These are phyloP conservation scores for Nicotiana knightiana DNA, from an alignment of 257 asterid genomes.

Conservation along the genomic window DNA sequence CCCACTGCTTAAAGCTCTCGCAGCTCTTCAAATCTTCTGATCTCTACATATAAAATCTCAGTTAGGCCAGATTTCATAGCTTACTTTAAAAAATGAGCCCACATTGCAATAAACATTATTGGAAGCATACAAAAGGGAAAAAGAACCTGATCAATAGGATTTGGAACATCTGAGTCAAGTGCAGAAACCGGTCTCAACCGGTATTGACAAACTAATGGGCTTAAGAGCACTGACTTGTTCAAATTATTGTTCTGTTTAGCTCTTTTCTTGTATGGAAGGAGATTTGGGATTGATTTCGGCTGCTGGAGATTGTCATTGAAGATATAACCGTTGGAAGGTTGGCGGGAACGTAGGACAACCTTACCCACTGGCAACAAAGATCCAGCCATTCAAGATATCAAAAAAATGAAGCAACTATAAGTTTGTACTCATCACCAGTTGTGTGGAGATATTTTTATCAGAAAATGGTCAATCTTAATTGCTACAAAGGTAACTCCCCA, in stretches of 20 bases:
- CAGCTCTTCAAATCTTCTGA: slow-evolving; percentile 29
- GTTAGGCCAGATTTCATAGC: slow-evolving; percentile 3
- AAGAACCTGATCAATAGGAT: slow-evolving; percentile 46
- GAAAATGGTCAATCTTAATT: neutral
- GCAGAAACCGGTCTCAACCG: slow-evolving; percentile 36
- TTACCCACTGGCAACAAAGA: slow-evolving; percentile 35
- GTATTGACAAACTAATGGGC: slow-evolving; percentile 22
- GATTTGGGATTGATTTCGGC: slow-evolving; percentile 17
- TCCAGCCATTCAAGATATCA: slow-evolving; percentile 40
- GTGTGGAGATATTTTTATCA: neutral
- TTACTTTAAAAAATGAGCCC: neutral
- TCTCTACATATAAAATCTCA: slow-evolving; percentile 34
- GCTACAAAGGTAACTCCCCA: neutral
- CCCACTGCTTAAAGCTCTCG: slow-evolving; percentile 68
- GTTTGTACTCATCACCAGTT: neutral
- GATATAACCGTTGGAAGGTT: slow-evolving; percentile 22
- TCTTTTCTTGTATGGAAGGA: slow-evolving; percentile 9
- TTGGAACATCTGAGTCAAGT: slow-evolving; percentile 42
- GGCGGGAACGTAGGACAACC: slow-evolving; percentile 32
- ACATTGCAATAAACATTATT: neutral
- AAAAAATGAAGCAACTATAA: slow-evolving; percentile 1
- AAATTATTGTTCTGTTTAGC: slow-evolving; percentile 20
- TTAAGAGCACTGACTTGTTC: slow-evolving; percentile 22
- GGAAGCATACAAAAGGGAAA: neutral
- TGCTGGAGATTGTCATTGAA: slow-evolving; percentile 19